Conservation (phyloP, 768 basidiomycete genomes). For the Sporobolomyces phaffii region DNA sequence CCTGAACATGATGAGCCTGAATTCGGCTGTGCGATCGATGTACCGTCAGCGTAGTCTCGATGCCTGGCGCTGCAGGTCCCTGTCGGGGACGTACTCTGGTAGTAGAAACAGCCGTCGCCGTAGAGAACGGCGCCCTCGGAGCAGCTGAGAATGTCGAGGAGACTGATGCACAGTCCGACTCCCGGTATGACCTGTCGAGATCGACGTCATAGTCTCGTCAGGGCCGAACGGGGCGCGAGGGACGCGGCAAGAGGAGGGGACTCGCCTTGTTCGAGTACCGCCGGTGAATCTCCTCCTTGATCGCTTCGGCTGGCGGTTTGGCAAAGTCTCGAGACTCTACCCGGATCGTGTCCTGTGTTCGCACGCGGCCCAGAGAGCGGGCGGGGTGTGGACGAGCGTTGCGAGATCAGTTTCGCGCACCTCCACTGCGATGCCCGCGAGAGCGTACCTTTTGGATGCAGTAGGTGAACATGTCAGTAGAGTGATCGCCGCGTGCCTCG, state of each 20-base stretch:
- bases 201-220: not conserved
- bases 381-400: too few species aligned
- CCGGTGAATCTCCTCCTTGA: constrained; percentile 81
- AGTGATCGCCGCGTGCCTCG: too few species aligned
- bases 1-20: constrained; percentile 82
- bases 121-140: constrained; percentile 90
- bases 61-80: not conserved
- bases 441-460: constrained; percentile 38
- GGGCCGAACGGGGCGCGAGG: not conserved
- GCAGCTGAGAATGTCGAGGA: constrained; percentile 77
- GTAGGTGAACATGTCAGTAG: constrained; percentile 32
- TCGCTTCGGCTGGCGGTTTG: constrained; percentile 66
- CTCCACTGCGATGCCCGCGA: not conserved
- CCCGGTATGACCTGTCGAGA: constrained; percentile 67
- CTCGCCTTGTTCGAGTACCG: constrained; percentile 77
- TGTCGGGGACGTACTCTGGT: constrained; percentile 59
- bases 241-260: not conserved
- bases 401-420: not conserved
- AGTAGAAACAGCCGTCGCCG: constrained; percentile 91
- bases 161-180: constrained; percentile 81
- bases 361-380: too few species aligned
- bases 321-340: constrained; percentile 84
- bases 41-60: not conserved
- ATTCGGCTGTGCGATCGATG: constrained; percentile 57
- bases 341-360: constrained; percentile 84